phyloP scores from a whole-genome alignment of 805 yeast genomes.

The Monosporozyma aerobia region DNA sequence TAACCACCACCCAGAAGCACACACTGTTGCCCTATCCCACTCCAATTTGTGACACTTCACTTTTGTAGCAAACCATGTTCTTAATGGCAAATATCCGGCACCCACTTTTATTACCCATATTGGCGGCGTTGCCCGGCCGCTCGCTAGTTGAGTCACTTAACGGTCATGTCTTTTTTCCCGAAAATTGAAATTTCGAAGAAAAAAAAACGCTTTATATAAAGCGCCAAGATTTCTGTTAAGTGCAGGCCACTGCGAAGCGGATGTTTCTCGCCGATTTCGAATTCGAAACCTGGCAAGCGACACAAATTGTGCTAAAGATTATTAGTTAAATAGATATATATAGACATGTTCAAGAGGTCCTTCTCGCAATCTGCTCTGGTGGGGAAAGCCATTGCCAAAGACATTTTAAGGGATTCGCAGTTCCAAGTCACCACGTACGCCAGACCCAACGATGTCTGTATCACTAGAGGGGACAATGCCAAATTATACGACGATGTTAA shows the following conservation, averaged over 20 bases:
- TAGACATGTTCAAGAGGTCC: constrained; percentile 15
- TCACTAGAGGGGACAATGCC: constrained; percentile 78
- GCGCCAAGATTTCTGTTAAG: constrained; percentile 7
- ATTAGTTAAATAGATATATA: background rate
- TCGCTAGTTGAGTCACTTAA: constrained; percentile 15
- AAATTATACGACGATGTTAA: constrained; percentile 66
- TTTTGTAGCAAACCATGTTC: background rate
- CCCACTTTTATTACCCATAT: no score
- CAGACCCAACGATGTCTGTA: constrained; percentile 59
- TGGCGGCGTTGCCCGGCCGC: background rate
- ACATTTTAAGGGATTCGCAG: constrained; percentile 5
- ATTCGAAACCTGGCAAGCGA: background rate
- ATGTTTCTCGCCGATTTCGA: background rate
- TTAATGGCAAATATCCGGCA: no score
- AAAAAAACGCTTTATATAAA: background rate
- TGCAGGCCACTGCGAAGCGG: constrained; percentile 14
- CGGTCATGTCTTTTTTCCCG: background rate
- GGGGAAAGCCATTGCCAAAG: constrained; percentile 7
- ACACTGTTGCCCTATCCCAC: background rate
- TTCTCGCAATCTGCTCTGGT: constrained; percentile 8
- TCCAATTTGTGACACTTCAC: background rate
- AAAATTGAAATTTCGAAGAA: background rate
- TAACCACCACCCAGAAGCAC: no score
- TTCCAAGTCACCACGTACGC: constrained; percentile 67
- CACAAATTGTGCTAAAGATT: background rate